Evolutionary conservation across 352 stramenopile species (phyloP).

Genomic region (Pythium insidiosum): DNA sequence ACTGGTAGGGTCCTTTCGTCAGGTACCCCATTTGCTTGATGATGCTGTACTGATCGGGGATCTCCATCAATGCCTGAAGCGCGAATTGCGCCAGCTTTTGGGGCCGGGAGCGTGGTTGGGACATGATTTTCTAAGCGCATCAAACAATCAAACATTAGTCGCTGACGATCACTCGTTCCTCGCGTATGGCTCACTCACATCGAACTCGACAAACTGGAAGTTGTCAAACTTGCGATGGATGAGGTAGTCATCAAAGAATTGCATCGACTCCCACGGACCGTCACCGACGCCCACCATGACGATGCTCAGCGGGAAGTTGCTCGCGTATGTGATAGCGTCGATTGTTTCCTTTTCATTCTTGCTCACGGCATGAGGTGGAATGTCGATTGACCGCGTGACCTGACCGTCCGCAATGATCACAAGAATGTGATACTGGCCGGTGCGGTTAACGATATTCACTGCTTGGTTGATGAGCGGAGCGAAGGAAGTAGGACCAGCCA

Average conservation of each 20-base stretch:
- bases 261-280: constrained; percentile 75
- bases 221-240: constrained; percentile 78
- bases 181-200: constrained; percentile 31
- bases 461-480: constrained; percentile 82
- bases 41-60: constrained; percentile 70
- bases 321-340: constrained; percentile 74
- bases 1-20: constrained; percentile 32
- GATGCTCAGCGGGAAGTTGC: constrained; percentile 73
- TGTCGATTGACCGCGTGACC: constrained; percentile 78
- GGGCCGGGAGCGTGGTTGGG: constrained; percentile 19
- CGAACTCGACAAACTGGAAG: constrained; percentile 84
- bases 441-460: constrained; percentile 71
- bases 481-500: constrained; percentile 81
- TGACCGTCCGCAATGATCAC: constrained; percentile 86
- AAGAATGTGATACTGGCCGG: constrained; percentile 78
- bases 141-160: too few species aligned
- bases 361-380: constrained; percentile 58
- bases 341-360: constrained; percentile 87
- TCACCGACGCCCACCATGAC: constrained; percentile 79
- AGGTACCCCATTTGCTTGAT: constrained; percentile 73
- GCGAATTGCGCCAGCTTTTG: constrained; percentile 68
- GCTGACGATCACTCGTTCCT: too few species aligned
- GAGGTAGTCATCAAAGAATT: constrained; percentile 77
- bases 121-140: constrained; percentile 58
- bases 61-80: constrained; percentile 78